Evolutionary conservation across 306 rosid genomes (phyloP).

Genomic region (Vigna mungo): DNA sequence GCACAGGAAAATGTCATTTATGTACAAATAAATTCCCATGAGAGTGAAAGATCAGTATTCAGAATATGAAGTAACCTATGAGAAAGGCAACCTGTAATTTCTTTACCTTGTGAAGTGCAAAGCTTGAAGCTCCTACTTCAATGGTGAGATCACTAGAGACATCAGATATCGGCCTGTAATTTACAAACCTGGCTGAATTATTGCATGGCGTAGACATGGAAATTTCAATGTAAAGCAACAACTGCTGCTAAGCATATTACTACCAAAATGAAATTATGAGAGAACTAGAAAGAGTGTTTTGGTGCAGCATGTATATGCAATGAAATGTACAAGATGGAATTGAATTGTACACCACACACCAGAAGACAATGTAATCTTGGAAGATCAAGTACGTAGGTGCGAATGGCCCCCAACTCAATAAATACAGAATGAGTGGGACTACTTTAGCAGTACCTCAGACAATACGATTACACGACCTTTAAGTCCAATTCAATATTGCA

Average conservation of each 20-base stretch:
- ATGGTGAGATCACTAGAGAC: conserved; percentile 90
- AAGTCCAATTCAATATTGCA: conserved; percentile 38
- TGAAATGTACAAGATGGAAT: conserved; percentile 19
- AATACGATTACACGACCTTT: conserved; percentile 38
- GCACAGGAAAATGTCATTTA: conserved; percentile 1
- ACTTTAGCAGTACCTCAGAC: conserved; percentile 36
- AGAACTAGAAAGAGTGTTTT: conserved; percentile 46
- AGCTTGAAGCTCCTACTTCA: conserved; percentile 87
- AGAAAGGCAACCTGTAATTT: conserved; percentile 24
- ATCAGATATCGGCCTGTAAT: conserved; percentile 96
- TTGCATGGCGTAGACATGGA: conserved; percentile 46
- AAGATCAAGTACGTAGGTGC: conserved; percentile 41
- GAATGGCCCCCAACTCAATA: conserved; percentile 60
- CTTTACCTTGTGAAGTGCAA: conserved; percentile 94
- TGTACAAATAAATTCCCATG: not conserved
- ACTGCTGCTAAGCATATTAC: conserved; percentile 52
- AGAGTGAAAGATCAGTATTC: conserved; percentile 14
- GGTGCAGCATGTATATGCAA: conserved; percentile 44
- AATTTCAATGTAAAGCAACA: conserved; percentile 26
- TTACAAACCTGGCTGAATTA: conserved; percentile 45
- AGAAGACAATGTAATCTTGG: conserved; percentile 49
- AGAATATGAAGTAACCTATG: conserved; percentile 36
- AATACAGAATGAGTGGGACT: conserved; percentile 56
- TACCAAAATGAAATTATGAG: conserved; percentile 44
- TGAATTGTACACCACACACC: conserved; percentile 48